Base-by-base conservation (phyloP, 768 basidiomycete species). In the Wakefieldia striispora region DNA sequence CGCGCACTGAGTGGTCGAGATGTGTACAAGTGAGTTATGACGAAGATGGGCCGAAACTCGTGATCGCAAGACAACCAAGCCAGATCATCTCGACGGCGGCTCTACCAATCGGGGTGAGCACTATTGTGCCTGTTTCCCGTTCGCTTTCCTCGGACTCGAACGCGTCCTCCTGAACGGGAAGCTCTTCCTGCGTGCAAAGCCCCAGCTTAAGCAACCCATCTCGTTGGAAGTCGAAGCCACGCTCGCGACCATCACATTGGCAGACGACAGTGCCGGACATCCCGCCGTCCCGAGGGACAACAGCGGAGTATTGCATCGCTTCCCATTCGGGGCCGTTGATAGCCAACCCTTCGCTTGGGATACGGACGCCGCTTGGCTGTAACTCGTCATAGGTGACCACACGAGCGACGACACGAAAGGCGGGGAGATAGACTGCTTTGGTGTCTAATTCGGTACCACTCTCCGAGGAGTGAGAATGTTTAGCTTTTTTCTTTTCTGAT, bases 191-290 rank as follows among this genome's bases (percentile, higher is more conserved):
- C 17, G 55, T 59, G 57, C 84, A 84, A 53, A 94, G 70, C 0
- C 89, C 90, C 48, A 95, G 75, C 64, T 83, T 80, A 55, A 82
- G 76, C 46, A 94, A 74, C 0, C 89, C 91, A 42, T 95, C 84
- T 0, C 86, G 79, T n/a, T 83, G 66, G 53, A 95, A 91, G 65
- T 90, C 83, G 43, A 95, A 79, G 4, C 89, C 89, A 1, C 71
- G 66, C 26, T 83, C 78, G 19, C 84, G 79, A 21, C 81, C 77
- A 43, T 75, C 67, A 55, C 85, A 90, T 2, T 79, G 67, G 11
- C 83, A 86, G 38, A 89, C 75, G 47, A 69, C 73, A 23, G 74
- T 76, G 47, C 76, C 72, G 29, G 54, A 66, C 50, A 66, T 59
- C 26, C 69, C 64, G 21, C 63, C 55, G 31, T 75, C 72, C 13